Conservation (phyloP, 441 rosid species). For the Isatis lusitanica region DNA sequence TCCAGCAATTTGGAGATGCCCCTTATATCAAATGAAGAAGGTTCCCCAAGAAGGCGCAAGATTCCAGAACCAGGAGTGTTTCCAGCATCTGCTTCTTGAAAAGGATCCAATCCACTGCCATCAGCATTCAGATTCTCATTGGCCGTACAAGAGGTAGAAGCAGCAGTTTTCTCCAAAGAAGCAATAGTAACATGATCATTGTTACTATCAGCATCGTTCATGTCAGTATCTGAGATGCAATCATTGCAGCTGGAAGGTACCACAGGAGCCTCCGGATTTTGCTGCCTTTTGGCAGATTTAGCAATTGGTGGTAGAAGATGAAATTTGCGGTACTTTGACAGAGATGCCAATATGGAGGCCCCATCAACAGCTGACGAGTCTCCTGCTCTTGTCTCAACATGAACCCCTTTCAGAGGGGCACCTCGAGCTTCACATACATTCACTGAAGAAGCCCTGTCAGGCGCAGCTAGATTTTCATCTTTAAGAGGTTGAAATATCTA, state of each 20-base stretch:
- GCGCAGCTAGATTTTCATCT: slow-evolving; percentile 62
- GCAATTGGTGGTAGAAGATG: slow-evolving; percentile 58
- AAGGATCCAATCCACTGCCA: slow-evolving; percentile 54
- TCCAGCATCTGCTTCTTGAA: slow-evolving; percentile 52
- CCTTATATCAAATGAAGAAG: slow-evolving; percentile 56
- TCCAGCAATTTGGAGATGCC: slow-evolving; percentile 66
- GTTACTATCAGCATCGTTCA: slow-evolving; percentile 64
- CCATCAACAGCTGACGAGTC: slow-evolving; percentile 85
- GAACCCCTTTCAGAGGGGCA: slow-evolving; percentile 68
- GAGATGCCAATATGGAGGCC: slow-evolving; percentile 90
- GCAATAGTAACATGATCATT: slow-evolving; percentile 55
- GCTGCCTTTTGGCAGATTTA: slow-evolving; percentile 52
- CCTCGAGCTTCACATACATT: slow-evolving; percentile 77
- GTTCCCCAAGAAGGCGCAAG: slow-evolving; percentile 60
- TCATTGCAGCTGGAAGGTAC: slow-evolving; percentile 66
- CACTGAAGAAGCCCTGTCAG: slow-evolving; percentile 60
- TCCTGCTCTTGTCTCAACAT: slow-evolving; percentile 78
- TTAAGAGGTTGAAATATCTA: slow-evolving; percentile 88
- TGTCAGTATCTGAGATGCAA: slow-evolving; percentile 58
- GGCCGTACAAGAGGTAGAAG: slow-evolving; percentile 54
- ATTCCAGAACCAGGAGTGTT: slow-evolving; percentile 57
- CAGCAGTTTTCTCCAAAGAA: slow-evolving; percentile 54
- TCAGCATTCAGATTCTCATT: slow-evolving; percentile 57
- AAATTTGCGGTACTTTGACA: slow-evolving; percentile 66
- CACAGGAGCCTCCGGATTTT: slow-evolving; percentile 57